Evolutionary conservation across 257 asterid species (phyloP).

Genomic region (Ehretia macrophylla): DNA sequence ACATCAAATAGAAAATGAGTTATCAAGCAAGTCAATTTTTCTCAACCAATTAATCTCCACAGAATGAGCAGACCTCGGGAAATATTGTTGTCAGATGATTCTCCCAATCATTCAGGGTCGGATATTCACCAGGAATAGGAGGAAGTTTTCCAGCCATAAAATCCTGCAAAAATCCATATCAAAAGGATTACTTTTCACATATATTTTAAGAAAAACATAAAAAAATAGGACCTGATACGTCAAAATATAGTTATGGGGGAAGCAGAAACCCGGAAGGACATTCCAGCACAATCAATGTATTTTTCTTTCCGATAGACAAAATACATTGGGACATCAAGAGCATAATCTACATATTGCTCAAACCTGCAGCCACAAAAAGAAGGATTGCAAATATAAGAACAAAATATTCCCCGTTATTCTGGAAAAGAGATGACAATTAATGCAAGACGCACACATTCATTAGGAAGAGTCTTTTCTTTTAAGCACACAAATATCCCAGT

Average conservation of each 20-base stretch:
- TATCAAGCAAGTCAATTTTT: constrained; percentile 14
- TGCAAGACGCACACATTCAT: background rate
- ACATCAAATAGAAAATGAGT: background rate
- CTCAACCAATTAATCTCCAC: background rate
- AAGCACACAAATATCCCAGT: too few relatives aligned
- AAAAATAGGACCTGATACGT: constrained; percentile 4
- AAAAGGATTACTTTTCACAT: constrained; percentile 9
- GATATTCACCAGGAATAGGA: constrained; percentile 84
- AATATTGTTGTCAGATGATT: constrained; percentile 93
- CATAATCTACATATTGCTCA: constrained; percentile 83
- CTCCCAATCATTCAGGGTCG: constrained; percentile 94
- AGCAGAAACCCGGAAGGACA: constrained; percentile 80
- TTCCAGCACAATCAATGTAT: constrained; percentile 63
- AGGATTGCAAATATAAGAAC: constrained; percentile 7
- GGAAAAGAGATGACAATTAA: background rate
- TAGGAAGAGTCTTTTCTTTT: too few relatives aligned
- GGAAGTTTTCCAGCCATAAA: constrained; percentile 94
- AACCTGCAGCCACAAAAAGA: constrained; percentile 46
- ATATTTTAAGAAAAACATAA: constrained; percentile 5
- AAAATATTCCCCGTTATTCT: constrained; percentile 5
- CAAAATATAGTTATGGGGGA: constrained; percentile 17
- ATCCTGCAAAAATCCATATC: constrained; percentile 51
- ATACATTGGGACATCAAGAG: constrained; percentile 91
- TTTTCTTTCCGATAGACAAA: constrained; percentile 68
- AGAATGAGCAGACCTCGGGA: constrained; percentile 64